Evolutionary conservation across 108 stramenopile species (phyloP).

Genomic region (Skeletonema tropicum): DNA sequence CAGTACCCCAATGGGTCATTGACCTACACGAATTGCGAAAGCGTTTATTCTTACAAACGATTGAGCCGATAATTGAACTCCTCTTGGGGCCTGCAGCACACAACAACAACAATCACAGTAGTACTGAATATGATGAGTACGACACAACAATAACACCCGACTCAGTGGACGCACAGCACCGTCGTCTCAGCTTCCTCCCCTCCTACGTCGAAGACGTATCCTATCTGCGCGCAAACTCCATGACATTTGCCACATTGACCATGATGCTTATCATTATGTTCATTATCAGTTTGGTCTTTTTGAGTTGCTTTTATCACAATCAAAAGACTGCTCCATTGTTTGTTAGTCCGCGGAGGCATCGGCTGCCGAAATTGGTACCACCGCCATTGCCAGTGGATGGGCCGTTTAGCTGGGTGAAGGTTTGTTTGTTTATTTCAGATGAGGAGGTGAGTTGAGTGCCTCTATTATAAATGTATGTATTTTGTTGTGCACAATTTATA

Average conservation of each 20-base stretch:
- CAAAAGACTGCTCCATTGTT: constrained; percentile 87
- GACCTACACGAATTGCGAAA: constrained; percentile 67
- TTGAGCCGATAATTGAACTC: constrained; percentile 79
- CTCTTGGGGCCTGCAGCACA: constrained; percentile 61
- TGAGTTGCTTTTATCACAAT: constrained; percentile 88
- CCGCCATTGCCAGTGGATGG: constrained; percentile 85
- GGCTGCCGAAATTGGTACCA: constrained; percentile 83
- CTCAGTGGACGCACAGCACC: constrained; percentile 35
- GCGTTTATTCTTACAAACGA: constrained; percentile 62
- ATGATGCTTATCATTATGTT: constrained; percentile 72
- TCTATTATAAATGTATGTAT: background rate
- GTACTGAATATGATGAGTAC: too few relatives aligned
- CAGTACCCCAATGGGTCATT: constrained; percentile 76
- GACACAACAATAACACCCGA: background rate
- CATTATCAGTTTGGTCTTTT: constrained; percentile 69
- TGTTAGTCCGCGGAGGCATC: constrained; percentile 82
- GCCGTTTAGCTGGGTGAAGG: constrained; percentile 75
- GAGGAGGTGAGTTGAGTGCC: constrained; percentile 68
- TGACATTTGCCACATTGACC: constrained; percentile 79
- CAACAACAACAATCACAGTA: background rate
- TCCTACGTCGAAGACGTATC: constrained; percentile 67
- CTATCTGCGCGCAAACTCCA: constrained; percentile 64
- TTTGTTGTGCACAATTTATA: background rate
- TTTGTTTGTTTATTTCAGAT: constrained; percentile 81
- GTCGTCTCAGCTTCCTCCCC: constrained; percentile 75